Conservation (phyloP, 352 stramenopile genomes). For the Ophiocytium majus region DNA sequence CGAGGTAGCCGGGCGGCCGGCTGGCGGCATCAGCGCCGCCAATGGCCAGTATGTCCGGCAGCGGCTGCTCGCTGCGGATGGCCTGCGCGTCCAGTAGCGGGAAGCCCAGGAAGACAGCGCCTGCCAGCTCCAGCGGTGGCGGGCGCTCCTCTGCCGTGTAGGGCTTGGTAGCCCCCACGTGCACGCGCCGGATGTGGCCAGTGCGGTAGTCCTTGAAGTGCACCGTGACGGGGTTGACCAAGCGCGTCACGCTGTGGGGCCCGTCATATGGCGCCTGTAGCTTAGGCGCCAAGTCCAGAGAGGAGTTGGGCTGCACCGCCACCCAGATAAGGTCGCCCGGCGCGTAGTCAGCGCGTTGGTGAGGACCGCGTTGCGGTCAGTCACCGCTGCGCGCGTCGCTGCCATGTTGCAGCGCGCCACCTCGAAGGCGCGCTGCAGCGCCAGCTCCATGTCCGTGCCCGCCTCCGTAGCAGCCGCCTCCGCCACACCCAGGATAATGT, state of each 20-base stretch:
- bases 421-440: background rate
- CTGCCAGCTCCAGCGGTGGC: background rate
- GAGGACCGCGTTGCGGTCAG: background rate
- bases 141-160: background rate
- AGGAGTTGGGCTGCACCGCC: background rate
- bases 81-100: too few relatives aligned
- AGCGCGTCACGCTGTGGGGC: background rate
- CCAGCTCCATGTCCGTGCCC: background rate
- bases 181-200: background rate
- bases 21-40: too few relatives aligned
- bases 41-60: too few relatives aligned
- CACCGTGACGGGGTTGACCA: background rate
- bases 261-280: background rate
- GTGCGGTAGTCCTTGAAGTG: background rate
- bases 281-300: background rate
- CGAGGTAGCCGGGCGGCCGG: too few relatives aligned
- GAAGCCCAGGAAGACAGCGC: background rate
- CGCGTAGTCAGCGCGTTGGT: background rate
- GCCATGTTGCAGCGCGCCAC: background rate
- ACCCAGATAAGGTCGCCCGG: background rate
- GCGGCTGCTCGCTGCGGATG: too few relatives aligned
- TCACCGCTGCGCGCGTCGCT: too few relatives aligned
- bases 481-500: background rate
- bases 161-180: background rate
- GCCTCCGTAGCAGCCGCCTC: background rate